Evolutionary conservation across 1,284 basidiomycete species (phyloP).

Genomic region (Hemileia vastatrix): DNA sequence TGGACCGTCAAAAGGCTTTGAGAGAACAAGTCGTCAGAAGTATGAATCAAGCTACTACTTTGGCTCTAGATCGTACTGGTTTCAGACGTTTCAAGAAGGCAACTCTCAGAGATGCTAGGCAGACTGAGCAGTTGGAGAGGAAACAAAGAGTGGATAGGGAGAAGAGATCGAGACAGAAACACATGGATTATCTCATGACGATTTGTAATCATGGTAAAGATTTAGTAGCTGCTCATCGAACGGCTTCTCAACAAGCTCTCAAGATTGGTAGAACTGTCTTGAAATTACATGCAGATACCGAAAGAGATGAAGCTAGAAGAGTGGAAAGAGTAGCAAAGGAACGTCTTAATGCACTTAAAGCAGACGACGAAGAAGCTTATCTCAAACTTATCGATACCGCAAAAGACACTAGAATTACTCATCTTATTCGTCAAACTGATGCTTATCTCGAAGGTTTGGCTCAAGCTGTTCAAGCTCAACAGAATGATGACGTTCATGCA

Average conservation of each 20-base stretch:
- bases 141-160: slow-evolving; percentile 43
- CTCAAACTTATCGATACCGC: slow-evolving; percentile 45
- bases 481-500: slow-evolving; percentile 43
- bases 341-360: slow-evolving; percentile 44
- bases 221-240: slow-evolving; percentile 47
- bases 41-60: slow-evolving; percentile 39
- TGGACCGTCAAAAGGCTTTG: slow-evolving; percentile 39
- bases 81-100: slow-evolving; percentile 44
- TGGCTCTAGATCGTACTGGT: slow-evolving; percentile 41
- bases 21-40: slow-evolving; percentile 39
- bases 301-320: slow-evolving; percentile 42
- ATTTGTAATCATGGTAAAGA: slow-evolving; percentile 43
- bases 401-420: slow-evolving; percentile 44
- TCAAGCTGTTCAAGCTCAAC: slow-evolving; percentile 43
- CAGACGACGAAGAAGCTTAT: slow-evolving; percentile 45
- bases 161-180: slow-evolving; percentile 40
- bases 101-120: slow-evolving; percentile 42
- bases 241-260: slow-evolving; percentile 29
- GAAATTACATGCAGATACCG: slow-evolving; percentile 41
- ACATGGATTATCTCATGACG: slow-evolving; percentile 41
- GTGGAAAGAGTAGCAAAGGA: slow-evolving; percentile 44
- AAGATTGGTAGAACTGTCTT: slow-evolving; percentile 39
- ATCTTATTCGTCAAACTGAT: slow-evolving; percentile 43
- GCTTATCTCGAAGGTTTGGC: slow-evolving; percentile 42
- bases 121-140: slow-evolving; percentile 44